Evolutionary conservation across 176 grass and related monocot genomes (phyloP).

Genomic region (Guadua angustifolia): DNA sequence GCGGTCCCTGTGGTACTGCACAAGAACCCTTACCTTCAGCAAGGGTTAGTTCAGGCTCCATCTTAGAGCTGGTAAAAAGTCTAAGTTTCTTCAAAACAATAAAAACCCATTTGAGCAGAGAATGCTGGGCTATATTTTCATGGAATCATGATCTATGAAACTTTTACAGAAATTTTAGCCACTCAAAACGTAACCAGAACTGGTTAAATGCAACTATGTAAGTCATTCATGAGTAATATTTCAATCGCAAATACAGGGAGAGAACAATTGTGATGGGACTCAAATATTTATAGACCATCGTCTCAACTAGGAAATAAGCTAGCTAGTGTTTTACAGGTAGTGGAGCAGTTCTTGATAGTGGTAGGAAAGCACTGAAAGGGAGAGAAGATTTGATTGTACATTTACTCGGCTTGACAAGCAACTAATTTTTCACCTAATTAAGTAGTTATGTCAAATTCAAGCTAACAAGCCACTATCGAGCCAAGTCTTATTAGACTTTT

Average conservation of each 20-base stretch:
- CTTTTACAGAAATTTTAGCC: neutral
- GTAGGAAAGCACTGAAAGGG: slow-evolving; percentile 16
- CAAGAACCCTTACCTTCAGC: too few species aligned
- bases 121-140: neutral
- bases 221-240: neutral
- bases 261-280: slow-evolving; percentile 31
- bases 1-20: too few species aligned
- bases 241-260: neutral
- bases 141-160: neutral
- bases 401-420: slow-evolving; percentile 35
- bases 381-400: neutral
- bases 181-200: neutral
- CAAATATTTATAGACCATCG: slow-evolving; percentile 27
- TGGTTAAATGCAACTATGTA: neutral
- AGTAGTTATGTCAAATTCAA: too few species aligned
- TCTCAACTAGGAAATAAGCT: slow-evolving; percentile 20
- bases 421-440: slow-evolving; percentile 27
- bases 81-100: neutral
- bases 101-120: neutral
- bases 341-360: neutral
- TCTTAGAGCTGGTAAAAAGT: slow-evolving; percentile 5
- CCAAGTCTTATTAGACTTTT: too few species aligned
- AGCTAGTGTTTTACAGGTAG: slow-evolving; percentile 15
- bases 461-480: too few species aligned
- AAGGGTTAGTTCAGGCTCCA: neutral